These are phyloP conservation scores for Austroboletus niveus DNA, from an alignment of 1,284 basidiomycete species.

Conservation along the genomic window DNA sequence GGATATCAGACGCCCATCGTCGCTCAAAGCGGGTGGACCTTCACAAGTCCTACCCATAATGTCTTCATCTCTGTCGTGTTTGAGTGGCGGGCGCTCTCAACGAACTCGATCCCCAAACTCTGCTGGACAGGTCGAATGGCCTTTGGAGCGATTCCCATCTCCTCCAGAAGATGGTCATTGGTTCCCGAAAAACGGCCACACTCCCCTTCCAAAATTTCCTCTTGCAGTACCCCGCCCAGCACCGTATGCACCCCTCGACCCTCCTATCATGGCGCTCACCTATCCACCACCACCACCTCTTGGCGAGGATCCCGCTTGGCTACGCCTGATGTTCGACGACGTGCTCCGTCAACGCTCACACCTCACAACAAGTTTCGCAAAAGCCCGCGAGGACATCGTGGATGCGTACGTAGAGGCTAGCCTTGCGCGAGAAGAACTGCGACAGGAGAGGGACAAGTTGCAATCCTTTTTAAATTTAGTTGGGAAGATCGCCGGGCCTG, in stretches of 20 bases:
- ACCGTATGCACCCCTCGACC: constrained; percentile 10
- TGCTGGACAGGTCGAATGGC: constrained; percentile 18
- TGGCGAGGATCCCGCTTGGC: constrained; percentile 24
- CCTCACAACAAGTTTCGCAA: constrained; percentile 16
- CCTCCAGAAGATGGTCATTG: constrained; percentile 27
- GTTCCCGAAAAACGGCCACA: constrained; percentile 20
- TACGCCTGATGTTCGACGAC: constrained; percentile 25
- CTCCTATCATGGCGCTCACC: constrained; percentile 26
- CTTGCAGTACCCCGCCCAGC: constrained; percentile 10
- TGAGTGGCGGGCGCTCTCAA: background rate
- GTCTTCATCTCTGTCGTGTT: constrained; percentile 5
- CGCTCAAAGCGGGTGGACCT: too few species aligned
- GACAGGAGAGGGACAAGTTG: constrained; percentile 21
- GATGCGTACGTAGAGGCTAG: constrained; percentile 26
- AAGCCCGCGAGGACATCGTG: constrained; percentile 14
- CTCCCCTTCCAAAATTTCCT: constrained; percentile 22
- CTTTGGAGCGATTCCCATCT: constrained; percentile 26
- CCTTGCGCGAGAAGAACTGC: constrained; percentile 27
- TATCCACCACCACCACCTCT: constrained; percentile 28
- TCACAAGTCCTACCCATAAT: background rate
- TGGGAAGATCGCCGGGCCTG: constrained; percentile 22
- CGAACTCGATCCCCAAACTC: background rate
- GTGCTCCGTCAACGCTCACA: constrained; percentile 26
- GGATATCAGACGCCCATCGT: too few species aligned
- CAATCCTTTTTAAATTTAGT: constrained; percentile 28